phyloP scores from a whole-genome alignment of 2,329 filamentous ascomycete genomes.

The Lachnellula arida region DNA sequence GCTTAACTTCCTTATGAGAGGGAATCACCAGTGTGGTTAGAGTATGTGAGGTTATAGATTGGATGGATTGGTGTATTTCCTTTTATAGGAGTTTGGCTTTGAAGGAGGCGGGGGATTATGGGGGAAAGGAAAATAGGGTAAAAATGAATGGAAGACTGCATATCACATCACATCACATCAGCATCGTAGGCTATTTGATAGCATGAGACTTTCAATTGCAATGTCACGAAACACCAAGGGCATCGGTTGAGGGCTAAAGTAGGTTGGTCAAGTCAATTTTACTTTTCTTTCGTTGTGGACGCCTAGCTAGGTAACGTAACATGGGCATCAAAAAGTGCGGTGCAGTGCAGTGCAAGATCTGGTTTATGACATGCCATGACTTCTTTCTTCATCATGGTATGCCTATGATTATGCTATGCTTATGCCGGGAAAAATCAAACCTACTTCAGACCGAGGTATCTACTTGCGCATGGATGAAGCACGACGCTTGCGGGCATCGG shows the following conservation, averaged over 20 bases:
- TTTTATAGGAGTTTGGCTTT: too few relatives aligned
- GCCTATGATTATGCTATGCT: too few relatives aligned
- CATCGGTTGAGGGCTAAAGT: neutral
- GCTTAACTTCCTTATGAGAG: too few relatives aligned
- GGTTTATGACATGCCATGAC: neutral
- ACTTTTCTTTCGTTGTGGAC: neutral
- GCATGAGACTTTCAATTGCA: neutral
- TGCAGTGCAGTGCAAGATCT: neutral
- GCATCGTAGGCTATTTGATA: too few relatives aligned
- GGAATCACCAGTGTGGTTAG: too few relatives aligned
- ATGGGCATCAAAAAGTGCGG: neutral
- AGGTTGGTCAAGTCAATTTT: neutral
- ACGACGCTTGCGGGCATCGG: conserved; percentile 92
- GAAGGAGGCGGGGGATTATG: too few relatives aligned
- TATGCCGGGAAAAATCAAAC: conserved; percentile 8
- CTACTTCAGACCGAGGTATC: conserved; percentile 30
- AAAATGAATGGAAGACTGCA: too few relatives aligned
- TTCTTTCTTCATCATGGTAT: conserved; percentile 6
- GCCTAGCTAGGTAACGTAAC: neutral
- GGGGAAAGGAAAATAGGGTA: too few relatives aligned
- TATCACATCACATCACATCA: too few relatives aligned
- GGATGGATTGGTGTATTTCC: too few relatives aligned
- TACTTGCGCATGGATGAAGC: conserved; percentile 94
- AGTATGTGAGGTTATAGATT: too few relatives aligned
- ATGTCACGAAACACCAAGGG: neutral